phyloP scores from a whole-genome alignment of 2,329 filamentous ascomycete species.

The Arthroderma sp. region DNA sequence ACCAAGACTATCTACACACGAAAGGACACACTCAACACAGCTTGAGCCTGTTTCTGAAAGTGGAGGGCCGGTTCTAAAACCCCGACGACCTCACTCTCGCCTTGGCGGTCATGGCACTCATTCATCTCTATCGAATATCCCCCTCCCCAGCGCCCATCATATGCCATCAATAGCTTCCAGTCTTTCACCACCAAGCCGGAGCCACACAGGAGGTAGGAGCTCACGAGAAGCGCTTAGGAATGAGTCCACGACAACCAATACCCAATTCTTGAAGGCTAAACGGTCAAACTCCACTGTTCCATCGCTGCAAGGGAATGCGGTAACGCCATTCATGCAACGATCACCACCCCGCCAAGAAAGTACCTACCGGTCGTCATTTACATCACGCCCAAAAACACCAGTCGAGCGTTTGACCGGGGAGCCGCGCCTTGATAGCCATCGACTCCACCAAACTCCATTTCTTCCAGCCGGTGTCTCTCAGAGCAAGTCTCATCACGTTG shows the following conservation, averaged over 20 bases:
- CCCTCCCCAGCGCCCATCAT: constrained; percentile 44
- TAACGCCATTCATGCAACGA: constrained; percentile 22
- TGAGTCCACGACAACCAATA: constrained; percentile 40
- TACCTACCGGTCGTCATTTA: constrained; percentile 18
- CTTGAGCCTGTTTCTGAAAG: constrained; percentile 91
- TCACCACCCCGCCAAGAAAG: constrained; percentile 27
- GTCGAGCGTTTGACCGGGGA: constrained; percentile 43
- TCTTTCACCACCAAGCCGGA: constrained; percentile 48
- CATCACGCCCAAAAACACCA: constrained; percentile 54
- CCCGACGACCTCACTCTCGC: constrained; percentile 53
- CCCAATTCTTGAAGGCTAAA: constrained; percentile 46
- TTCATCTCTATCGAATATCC: constrained; percentile 52
- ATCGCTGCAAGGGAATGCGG: constrained; percentile 17
- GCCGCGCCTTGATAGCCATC: constrained; percentile 27
- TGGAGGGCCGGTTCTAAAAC: constrained; percentile 55
- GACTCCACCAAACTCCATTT: constrained; percentile 58
- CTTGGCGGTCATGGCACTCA: constrained; percentile 53
- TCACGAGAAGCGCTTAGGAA: constrained; percentile 24
- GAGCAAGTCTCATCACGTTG: constrained; percentile 64
- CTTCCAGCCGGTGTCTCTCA: constrained; percentile 62
- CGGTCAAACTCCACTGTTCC: constrained; percentile 48
- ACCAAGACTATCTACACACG: constrained; percentile 61
- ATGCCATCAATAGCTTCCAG: constrained; percentile 38
- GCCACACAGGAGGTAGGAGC: constrained; percentile 38
- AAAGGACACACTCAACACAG: constrained; percentile 54